Conservation (phyloP, 495 filamentous ascomycete genomes). For the Trichoderma gamsii region DNA sequence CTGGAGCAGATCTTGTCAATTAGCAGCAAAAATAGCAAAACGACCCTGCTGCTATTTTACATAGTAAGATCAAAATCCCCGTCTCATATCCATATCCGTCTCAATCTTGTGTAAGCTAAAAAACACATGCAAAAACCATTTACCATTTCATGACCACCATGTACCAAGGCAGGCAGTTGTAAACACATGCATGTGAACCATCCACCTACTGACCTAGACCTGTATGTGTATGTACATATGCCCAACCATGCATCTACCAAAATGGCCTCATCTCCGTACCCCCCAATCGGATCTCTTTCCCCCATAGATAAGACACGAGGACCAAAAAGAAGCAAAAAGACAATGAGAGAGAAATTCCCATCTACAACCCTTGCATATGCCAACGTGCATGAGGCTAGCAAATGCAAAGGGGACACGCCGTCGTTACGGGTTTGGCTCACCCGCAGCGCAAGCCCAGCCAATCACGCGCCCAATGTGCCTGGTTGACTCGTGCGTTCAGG, state of each 20-base stretch:
- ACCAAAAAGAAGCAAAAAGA: neutral
- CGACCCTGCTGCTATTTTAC: no score
- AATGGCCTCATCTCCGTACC: neutral
- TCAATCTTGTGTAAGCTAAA: no score
- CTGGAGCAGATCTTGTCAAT: neutral
- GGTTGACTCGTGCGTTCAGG: neutral
- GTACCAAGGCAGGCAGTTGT: neutral
- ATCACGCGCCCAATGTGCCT: neutral
- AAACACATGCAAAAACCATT: no score
- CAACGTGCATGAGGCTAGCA: neutral
- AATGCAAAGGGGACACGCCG: neutral
- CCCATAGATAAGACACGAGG: neutral
- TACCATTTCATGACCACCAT: neutral
- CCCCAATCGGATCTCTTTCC: slow-evolving; percentile 8
- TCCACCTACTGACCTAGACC: neutral
- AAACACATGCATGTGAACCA: neutral
- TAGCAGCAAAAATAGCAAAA: neutral
- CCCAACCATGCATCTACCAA: neutral
- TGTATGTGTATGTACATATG: no score
- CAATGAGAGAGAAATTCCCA: neutral
- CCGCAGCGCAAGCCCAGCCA: neutral
- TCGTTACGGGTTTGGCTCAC: neutral
- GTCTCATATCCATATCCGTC: no score
- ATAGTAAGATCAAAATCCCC: no score
- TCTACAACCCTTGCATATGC: neutral